phyloP scores from a whole-genome alignment of 2,329 filamentous ascomycete genomes.

The Colletotrichum karsti region DNA sequence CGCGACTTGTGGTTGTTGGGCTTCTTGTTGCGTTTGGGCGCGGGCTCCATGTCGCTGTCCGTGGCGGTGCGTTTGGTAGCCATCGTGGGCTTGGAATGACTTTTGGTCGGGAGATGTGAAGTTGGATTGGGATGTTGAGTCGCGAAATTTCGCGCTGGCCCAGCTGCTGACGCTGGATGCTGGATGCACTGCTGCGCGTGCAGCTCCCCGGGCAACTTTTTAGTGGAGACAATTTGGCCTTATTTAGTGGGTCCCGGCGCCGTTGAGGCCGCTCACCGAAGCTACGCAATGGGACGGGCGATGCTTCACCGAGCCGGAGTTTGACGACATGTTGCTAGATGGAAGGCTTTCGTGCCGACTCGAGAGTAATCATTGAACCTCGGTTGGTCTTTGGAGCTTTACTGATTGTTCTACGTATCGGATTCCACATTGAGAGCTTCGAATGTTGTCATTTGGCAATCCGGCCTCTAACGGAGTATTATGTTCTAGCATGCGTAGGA shows the following conservation, averaged over 20 bases:
- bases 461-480: too few relatives aligned
- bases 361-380: too few relatives aligned
- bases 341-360: too few relatives aligned
- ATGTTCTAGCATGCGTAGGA: too few relatives aligned
- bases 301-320: not conserved
- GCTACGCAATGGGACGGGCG: too few relatives aligned
- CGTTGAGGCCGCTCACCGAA: not conserved
- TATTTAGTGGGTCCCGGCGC: not conserved
- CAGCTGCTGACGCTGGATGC: not conserved
- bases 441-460: too few relatives aligned
- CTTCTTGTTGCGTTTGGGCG: conserved; percentile 33
- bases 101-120: not conserved
- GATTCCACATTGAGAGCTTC: too few relatives aligned
- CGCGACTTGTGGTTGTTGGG: conserved; percentile 39
- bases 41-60: conserved; percentile 39
- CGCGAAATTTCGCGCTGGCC: conserved; percentile 6
- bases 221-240: not conserved
- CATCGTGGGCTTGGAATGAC: conserved; percentile 33
- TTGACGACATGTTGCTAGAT: not conserved
- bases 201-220: not conserved
- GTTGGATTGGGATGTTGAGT: not conserved
- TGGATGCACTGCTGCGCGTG: not conserved
- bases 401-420: too few relatives aligned
- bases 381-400: too few relatives aligned
- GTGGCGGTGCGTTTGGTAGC: conserved; percentile 44